Conservation (phyloP, 2,329 filamentous ascomycete genomes). For the Fusarium sp. region DNA sequence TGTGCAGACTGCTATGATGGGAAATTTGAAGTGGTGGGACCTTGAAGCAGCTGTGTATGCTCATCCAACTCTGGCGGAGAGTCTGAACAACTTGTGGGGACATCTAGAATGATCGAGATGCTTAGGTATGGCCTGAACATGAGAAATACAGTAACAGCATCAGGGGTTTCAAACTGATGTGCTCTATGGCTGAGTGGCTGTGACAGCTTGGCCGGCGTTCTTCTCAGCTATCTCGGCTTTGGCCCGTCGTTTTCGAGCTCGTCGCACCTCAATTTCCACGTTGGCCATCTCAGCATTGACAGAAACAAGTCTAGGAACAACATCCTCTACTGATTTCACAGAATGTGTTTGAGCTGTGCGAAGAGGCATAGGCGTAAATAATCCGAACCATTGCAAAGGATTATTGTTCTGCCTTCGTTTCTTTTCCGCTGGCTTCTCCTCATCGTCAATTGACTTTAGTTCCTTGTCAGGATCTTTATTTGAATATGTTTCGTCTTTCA, state of each 20-base stretch:
- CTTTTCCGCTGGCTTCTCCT: slow-evolving; percentile 29
- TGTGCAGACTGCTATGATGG: slow-evolving; percentile 67
- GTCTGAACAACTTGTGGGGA: slow-evolving; percentile 65
- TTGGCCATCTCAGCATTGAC: slow-evolving; percentile 71
- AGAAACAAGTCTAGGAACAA: slow-evolving; percentile 69
- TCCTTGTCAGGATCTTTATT: slow-evolving; percentile 1
- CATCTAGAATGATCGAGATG: slow-evolving; percentile 52
- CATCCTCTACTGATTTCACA: slow-evolving; percentile 65
- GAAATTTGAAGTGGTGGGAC: slow-evolving; percentile 59
- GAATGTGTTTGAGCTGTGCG: slow-evolving; percentile 72
- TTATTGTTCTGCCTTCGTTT: slow-evolving; percentile 39
- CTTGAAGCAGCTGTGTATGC: slow-evolving; percentile 63
- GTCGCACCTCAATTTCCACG: slow-evolving; percentile 77
- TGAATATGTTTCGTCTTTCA: background rate
- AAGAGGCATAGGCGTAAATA: slow-evolving; percentile 66
- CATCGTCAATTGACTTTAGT: slow-evolving; percentile 17
- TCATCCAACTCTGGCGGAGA: slow-evolving; percentile 65
- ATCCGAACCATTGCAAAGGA: slow-evolving; percentile 71
- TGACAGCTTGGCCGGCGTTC: slow-evolving; percentile 35
- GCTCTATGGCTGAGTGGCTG: slow-evolving; percentile 11
- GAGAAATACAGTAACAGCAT: slow-evolving; percentile 1
- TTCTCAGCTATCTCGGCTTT: slow-evolving; percentile 60
- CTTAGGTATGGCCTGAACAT: background rate
- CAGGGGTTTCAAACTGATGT: slow-evolving; percentile 32
- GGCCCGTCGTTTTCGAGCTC: slow-evolving; percentile 68